Base-by-base conservation (phyloP, 352 stramenopile genomes). In the Phytophthora kernoviae region DNA sequence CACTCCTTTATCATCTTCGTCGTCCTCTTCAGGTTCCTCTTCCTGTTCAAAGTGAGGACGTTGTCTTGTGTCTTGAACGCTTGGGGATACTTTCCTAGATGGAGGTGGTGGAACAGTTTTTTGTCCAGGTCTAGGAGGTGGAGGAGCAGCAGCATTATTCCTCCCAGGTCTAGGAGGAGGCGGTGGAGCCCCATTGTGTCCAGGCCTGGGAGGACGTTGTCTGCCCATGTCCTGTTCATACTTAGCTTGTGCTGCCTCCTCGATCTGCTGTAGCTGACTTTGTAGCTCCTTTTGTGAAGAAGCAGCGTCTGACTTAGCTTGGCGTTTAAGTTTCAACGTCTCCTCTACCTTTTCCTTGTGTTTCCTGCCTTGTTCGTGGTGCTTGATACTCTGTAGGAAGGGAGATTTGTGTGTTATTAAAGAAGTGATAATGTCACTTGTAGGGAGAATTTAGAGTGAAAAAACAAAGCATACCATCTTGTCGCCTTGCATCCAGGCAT, bases 401-500 rank as follows among this genome's bases (percentile, higher is more conserved):
- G 14, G 3, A 44, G 18, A 15, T 10, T 40, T 15, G 64, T 48
- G 30, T 41, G 44, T 11, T 0, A 30, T n/a, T n/a, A 1, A 21
- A 45, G 5, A 1, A 45, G n/a, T 56, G 37, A 14, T 21, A 17
- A 27, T 14, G 18, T 11, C 11, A 8, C 14, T 42, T 42, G 33
- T 20, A 30, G 24, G 6, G 6, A 6, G 24, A 30, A 30, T 6
- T 6, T 20, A 24, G 17, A 11, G 15, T 26, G 7, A 2, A 21
- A 52, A 26, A 8, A 58, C 81, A 52, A 26, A 8, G 57, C 81
- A 44, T 39, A 92, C 82, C 49, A 77, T 49, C 65, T 87, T 92
- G 58, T 96, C 87, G 22, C 75, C 73, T 37, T 90, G 85, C 70
- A 90, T 90, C 87, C 87, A 96, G 46, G 75, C 79, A 87, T 96